Conservation (phyloP, 2,329 filamentous ascomycete species). For the Botrytis pseudocinerea region DNA sequence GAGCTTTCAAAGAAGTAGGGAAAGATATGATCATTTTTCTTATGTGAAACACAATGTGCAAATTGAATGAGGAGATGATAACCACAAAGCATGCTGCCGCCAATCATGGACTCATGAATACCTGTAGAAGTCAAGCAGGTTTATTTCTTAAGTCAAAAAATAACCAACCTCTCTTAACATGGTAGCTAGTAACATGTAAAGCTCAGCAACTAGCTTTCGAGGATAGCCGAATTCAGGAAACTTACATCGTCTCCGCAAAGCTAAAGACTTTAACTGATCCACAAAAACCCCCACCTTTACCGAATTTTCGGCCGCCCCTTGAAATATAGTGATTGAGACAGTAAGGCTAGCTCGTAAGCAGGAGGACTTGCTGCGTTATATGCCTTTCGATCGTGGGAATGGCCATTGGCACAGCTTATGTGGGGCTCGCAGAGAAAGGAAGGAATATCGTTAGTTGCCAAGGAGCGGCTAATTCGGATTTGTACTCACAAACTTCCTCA, state of each 20-base stretch:
- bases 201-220: neutral
- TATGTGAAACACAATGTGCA: neutral
- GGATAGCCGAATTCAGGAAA: neutral
- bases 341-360: neutral
- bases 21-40: neutral
- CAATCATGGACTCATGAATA: neutral
- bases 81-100: neutral
- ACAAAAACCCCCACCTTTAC: neutral
- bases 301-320: neutral
- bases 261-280: neutral
- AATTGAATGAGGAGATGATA: neutral
- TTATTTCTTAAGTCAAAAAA: neutral
- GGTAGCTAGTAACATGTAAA: neutral
- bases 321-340: neutral
- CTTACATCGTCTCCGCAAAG: neutral
- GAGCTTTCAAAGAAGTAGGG: neutral
- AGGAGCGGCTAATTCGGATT: neutral
- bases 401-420: neutral
- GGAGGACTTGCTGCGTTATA: fast-evolving
- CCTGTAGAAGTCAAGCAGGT: too few species aligned
- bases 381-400: neutral
- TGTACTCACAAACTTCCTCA: neutral
- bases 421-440: neutral
- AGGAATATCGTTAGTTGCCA: neutral
- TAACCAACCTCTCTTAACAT: fast-evolving